These are phyloP conservation scores for Aspergillus tubingensis DNA, from an alignment of 2,329 filamentous ascomycete species.

Conservation along the genomic window DNA sequence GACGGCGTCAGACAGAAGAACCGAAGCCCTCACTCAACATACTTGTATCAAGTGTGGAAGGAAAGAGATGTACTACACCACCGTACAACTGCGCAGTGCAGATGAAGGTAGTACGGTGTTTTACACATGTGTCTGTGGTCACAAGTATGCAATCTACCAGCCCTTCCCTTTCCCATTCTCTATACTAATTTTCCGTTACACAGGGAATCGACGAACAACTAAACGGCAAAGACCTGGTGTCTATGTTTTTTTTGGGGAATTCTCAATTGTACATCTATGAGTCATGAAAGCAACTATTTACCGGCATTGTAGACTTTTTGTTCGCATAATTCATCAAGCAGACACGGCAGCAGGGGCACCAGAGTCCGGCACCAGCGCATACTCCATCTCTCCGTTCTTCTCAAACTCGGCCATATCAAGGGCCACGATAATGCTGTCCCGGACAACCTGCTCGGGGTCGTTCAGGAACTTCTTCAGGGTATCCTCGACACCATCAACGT, in stretches of 20 bases:
- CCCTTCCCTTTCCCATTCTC: neutral
- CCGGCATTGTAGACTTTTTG: conserved; percentile 17
- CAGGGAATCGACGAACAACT: conserved; percentile 43
- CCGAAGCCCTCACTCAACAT: conserved; percentile 67
- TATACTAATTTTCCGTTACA: conserved; percentile 26
- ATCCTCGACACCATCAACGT: conserved; percentile 90
- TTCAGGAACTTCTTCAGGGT: conserved; percentile 79
- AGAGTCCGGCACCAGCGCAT: conserved; percentile 79
- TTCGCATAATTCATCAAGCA: conserved; percentile 27
- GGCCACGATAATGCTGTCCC: conserved; percentile 92
- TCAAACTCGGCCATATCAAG: conserved; percentile 98
- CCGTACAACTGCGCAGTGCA: conserved; percentile 82
- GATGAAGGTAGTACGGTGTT: conserved; percentile 95
- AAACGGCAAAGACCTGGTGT: conserved; percentile 19
- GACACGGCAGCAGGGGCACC: conserved; percentile 29
- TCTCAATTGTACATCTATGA: conserved; percentile 28
- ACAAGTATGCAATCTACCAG: conserved; percentile 63
- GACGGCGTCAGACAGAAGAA: conserved; percentile 73
- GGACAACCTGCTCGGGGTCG: conserved; percentile 88
- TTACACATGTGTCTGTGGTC: conserved; percentile 82
- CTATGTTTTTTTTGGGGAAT: conserved; percentile 19
- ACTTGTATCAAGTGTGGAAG: conserved; percentile 79
- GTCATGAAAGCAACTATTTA: conserved; percentile 21
- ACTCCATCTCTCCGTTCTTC: conserved; percentile 82
- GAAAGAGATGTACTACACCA: conserved; percentile 80